These are phyloP conservation scores for Pholiota molesta DNA, from an alignment of 768 basidiomycete species.

Conservation along the genomic window DNA sequence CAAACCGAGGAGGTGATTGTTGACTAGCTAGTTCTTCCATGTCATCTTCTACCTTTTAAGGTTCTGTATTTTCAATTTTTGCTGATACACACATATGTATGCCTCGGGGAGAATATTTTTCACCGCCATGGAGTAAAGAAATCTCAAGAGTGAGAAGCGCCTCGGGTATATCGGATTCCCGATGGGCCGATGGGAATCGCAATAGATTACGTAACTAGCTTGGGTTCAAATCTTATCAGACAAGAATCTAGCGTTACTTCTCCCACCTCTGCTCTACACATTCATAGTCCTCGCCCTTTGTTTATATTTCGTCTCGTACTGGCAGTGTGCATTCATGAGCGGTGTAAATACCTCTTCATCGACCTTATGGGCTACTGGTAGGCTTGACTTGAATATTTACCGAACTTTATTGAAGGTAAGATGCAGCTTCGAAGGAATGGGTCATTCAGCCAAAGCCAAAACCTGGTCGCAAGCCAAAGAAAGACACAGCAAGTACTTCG, in stretches of 20 bases:
- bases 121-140: not conserved
- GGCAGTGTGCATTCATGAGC: slow-evolving; percentile 13
- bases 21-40: slow-evolving; percentile 35
- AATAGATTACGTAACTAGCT: not conserved
- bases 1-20: slow-evolving; percentile 84
- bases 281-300: not conserved
- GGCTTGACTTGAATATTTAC: slow-evolving; percentile 10
- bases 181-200: not conserved
- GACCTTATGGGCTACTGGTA: slow-evolving; percentile 80
- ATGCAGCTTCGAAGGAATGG: slow-evolving; percentile 86
- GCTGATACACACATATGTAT: not conserved
- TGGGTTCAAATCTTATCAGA: slow-evolving; percentile 52
- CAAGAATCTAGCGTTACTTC: slow-evolving; percentile 31
- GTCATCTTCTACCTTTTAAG: not conserved
- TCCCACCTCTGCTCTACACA: slow-evolving; percentile 21
- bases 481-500: slow-evolving; percentile 44
- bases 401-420: not conserved
- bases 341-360: slow-evolving; percentile 41
- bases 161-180: not conserved
- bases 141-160: not conserved
- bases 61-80: not conserved
- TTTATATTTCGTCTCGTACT: slow-evolving; percentile 6
- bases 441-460: slow-evolving; percentile 85
- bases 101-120: not conserved
- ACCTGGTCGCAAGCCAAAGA: slow-evolving; percentile 88